Percentiles rank a stretch among this genome's conserved stretches.
These are phyloP conservation scores for Fusarium metavorans DNA, from an alignment of 2,329 filamentous ascomycete genomes.

Conservation along the genomic window DNA sequence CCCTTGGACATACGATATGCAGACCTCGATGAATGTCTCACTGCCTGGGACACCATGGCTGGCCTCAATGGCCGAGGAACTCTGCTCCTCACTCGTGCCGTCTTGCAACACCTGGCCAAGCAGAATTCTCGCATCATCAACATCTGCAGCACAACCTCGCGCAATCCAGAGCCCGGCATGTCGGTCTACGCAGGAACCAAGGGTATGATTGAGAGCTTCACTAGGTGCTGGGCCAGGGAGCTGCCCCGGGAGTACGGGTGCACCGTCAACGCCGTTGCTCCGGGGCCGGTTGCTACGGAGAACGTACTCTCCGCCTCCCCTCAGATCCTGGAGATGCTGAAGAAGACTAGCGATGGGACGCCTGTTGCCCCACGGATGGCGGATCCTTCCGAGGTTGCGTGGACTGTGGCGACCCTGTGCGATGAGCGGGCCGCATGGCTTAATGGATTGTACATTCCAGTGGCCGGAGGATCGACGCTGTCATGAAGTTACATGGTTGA, in stretches of 20 bases:
- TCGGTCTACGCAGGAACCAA: neutral
- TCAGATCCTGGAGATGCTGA: neutral
- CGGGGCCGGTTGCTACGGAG: neutral
- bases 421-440: neutral
- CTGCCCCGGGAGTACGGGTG: neutral
- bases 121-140: neutral
- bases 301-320: neutral
- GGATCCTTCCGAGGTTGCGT: neutral
- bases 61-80: neutral
- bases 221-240: neutral
- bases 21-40: neutral
- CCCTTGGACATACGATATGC: neutral
- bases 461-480: neutral
- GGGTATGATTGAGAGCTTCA: neutral
- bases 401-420: neutral
- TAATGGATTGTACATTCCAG: neutral
- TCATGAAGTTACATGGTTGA: neutral
- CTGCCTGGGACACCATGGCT: neutral
- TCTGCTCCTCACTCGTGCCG: neutral
- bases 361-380: neutral
- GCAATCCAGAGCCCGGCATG: neutral
- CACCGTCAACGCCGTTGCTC: slow-evolving; percentile 1
- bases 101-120: neutral
- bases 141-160: neutral
- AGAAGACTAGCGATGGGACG: neutral